phyloP scores from a whole-genome alignment of 805 yeast species.

The Scheffersomyces lignosus region DNA sequence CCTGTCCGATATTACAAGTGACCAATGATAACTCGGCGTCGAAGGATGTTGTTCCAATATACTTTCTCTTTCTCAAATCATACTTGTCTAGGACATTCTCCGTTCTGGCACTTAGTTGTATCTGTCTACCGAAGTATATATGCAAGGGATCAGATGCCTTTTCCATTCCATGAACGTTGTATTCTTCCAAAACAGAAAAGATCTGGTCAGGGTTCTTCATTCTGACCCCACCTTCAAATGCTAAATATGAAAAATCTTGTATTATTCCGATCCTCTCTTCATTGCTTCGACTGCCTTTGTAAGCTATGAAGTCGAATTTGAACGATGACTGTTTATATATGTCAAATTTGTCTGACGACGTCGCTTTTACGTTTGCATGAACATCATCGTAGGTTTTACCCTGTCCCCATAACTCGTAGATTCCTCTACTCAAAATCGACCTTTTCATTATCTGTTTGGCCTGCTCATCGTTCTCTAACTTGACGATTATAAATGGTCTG shows the following conservation, averaged over 20 bases:
- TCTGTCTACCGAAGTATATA: conserved; percentile 75
- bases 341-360: conserved; percentile 32
- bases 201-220: conserved; percentile 74
- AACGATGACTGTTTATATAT: conserved; percentile 52
- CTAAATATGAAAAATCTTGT: conserved; percentile 69
- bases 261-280: conserved; percentile 59
- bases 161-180: conserved; percentile 47
- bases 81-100: conserved; percentile 69
- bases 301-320: conserved; percentile 81
- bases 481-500: conserved; percentile 71
- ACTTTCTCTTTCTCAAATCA: conserved; percentile 78
- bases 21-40: conserved; percentile 90
- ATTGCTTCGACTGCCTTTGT: conserved; percentile 60
- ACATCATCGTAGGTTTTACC: conserved; percentile 57
- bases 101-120: conserved; percentile 61
- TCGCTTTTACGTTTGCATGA: conserved; percentile 49
- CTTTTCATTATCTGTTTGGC: conserved; percentile 67
- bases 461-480: conserved; percentile 61
- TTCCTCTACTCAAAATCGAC: conserved; percentile 68
- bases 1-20: conserved; percentile 84
- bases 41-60: conserved; percentile 94
- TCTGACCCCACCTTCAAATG: conserved; percentile 72
- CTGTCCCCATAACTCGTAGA: conserved; percentile 84
- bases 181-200: conserved; percentile 77
- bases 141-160: conserved; percentile 51